Evolutionary conservation across 352 stramenopile species (phyloP).

Genomic region (Globisporangium orthogonon): DNA sequence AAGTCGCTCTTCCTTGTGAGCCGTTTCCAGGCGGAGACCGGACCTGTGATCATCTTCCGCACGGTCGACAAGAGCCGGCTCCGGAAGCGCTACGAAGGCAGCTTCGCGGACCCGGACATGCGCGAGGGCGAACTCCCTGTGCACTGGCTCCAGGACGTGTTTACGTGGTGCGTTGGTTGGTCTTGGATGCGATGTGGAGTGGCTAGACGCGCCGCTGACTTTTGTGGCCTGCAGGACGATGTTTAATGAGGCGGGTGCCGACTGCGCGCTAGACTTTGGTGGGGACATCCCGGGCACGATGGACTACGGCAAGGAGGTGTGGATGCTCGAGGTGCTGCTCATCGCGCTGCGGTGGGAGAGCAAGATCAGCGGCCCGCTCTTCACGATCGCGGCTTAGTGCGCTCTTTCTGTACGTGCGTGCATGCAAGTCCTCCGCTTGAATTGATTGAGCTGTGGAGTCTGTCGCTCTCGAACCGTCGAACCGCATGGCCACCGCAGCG

Average conservation of each 20-base stretch:
- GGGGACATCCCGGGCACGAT: slow-evolving; percentile 32
- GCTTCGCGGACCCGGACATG: slow-evolving; percentile 1
- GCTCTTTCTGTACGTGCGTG: too few relatives aligned
- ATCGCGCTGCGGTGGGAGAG: slow-evolving; percentile 54
- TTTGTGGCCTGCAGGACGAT: not conserved
- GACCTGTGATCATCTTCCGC: slow-evolving; percentile 42
- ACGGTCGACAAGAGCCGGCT: slow-evolving; percentile 17
- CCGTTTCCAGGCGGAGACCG: slow-evolving; percentile 25
- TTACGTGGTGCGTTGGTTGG: slow-evolving; percentile 45
- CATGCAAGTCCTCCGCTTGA: too few relatives aligned
- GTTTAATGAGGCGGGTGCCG: slow-evolving; percentile 18
- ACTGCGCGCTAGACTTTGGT: slow-evolving; percentile 43
- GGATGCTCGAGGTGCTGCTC: slow-evolving; percentile 63
- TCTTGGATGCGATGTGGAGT: too few relatives aligned
- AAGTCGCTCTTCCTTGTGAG: slow-evolving; percentile 47
- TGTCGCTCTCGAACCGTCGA: too few relatives aligned
- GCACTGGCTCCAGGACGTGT: slow-evolving; percentile 61
- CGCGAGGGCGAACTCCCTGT: not conserved
- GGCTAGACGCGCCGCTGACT: not conserved
- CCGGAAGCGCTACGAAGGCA: not conserved
- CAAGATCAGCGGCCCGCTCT: slow-evolving; percentile 36
- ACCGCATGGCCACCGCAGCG: too few relatives aligned
- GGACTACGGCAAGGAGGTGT: slow-evolving; percentile 33
- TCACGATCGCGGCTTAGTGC: slow-evolving; percentile 12
- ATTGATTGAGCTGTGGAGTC: too few relatives aligned